phyloP scores from a whole-genome alignment of 805 yeast genomes.

The Suhomyces canberraensis region DNA sequence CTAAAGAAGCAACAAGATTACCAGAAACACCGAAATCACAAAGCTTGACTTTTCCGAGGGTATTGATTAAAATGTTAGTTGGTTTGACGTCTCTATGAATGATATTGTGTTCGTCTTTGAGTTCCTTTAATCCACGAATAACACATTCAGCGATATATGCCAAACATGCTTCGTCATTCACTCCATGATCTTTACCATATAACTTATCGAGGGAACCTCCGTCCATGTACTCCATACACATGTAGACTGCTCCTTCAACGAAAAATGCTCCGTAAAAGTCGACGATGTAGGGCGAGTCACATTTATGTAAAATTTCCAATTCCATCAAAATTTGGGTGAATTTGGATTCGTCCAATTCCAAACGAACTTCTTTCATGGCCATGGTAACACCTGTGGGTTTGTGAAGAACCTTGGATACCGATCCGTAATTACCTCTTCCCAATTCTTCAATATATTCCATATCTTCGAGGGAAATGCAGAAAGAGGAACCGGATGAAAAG shows the following conservation, averaged over 20 bases:
- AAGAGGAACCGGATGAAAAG: conserved; percentile 83
- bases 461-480: conserved; percentile 83
- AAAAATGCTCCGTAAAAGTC: conserved; percentile 97
- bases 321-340: conserved; percentile 96
- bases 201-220: conserved; percentile 91
- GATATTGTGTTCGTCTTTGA: conserved; percentile 87
- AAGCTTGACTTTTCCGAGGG: conserved; percentile 80
- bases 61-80: conserved; percentile 82
- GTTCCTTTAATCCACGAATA: conserved; percentile 72
- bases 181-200: conserved; percentile 59
- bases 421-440: conserved; percentile 96
- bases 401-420: conserved; percentile 89
- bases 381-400: conserved; percentile 86
- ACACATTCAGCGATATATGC: conserved; percentile 80
- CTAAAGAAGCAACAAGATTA: conserved; percentile 89
- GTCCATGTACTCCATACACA: conserved; percentile 98
- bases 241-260: conserved; percentile 95
- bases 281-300: conserved; percentile 86
- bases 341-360: conserved; percentile 91
- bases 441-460: conserved; percentile 78
- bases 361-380: conserved; percentile 97
- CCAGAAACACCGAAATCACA: conserved; percentile 98
- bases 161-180: conserved; percentile 70
- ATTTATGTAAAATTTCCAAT: conserved; percentile 86
- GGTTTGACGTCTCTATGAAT: conserved; percentile 98